Conservation (phyloP, 257 asterid species). For the Asclepias syriaca region DNA sequence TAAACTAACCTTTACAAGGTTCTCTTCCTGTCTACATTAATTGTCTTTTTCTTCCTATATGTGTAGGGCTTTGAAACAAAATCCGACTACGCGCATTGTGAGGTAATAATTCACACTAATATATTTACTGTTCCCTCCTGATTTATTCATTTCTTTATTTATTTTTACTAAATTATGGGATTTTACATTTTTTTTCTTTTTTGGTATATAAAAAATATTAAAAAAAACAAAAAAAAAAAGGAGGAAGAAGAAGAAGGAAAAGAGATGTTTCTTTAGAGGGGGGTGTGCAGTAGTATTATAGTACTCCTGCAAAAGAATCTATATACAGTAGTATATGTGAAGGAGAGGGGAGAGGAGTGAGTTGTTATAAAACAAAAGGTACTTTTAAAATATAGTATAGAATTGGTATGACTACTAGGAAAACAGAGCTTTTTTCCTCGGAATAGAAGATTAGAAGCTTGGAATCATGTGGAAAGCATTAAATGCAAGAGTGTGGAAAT, state of each 20-base stretch:
- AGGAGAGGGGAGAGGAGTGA: background rate
- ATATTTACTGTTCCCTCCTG: too few species aligned
- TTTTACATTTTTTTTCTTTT: too few species aligned
- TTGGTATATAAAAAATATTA: too few species aligned
- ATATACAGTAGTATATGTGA: background rate
- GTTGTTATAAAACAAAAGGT: conserved; percentile 17
- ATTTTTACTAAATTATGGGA: too few species aligned
- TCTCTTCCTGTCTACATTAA: conserved; percentile 68
- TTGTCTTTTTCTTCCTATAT: conserved; percentile 42
- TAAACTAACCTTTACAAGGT: conserved; percentile 59
- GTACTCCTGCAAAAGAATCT: background rate
- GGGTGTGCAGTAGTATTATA: background rate
- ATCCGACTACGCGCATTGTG: conserved; percentile 37
- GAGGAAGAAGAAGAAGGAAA: too few species aligned
- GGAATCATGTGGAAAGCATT: conserved; percentile 95
- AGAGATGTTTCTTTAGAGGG: too few species aligned
- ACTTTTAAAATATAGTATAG: conserved; percentile 5
- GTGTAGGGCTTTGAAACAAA: conserved; percentile 41
- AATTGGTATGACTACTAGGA: conserved; percentile 36
- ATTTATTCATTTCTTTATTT: too few species aligned
- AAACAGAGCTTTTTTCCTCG: conserved; percentile 56
- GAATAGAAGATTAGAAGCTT: conserved; percentile 73
- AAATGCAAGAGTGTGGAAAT: conserved; percentile 71
- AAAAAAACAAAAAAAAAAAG: too few species aligned
- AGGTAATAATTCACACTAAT: conserved; percentile 4